Evolutionary conservation across 2,329 filamentous ascomycete species (phyloP).

Genomic region (Alternaria alternata): DNA sequence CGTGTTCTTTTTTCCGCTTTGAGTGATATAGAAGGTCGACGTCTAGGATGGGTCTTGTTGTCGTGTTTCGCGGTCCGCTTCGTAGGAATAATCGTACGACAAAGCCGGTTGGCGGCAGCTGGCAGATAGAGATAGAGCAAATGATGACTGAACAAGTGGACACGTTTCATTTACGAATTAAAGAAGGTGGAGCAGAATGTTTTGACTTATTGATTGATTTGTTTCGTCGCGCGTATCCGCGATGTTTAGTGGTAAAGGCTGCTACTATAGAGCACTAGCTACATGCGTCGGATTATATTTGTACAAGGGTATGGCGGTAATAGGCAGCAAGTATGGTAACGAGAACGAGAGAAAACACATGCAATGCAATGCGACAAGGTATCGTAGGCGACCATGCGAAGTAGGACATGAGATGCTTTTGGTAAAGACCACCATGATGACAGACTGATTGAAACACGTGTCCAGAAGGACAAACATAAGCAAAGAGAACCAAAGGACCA

Average conservation of each 20-base stretch:
- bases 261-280: conserved; percentile 2
- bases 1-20: neutral
- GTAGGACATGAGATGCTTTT: conserved; percentile 6
- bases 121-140: neutral
- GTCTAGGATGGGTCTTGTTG: neutral
- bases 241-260: neutral
- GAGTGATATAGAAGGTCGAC: neutral
- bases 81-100: neutral
- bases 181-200: neutral
- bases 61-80: neutral
- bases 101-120: neutral
- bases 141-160: neutral
- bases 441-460: neutral
- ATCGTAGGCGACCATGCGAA: conserved; percentile 1
- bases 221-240: conserved; percentile 1
- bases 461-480: neutral
- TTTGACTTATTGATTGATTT: neutral
- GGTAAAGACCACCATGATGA: neutral
- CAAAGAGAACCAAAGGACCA: conserved; percentile 3
- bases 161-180: neutral
- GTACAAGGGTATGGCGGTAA: conserved; percentile 22
- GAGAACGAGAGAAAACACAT: conserved; percentile 5
- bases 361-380: conserved; percentile 11
- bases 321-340: neutral
- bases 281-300: conserved; percentile 17